Evolutionary conservation across 2,329 filamentous ascomycete species (phyloP).

Genomic region (Pyrenophora graminea): DNA sequence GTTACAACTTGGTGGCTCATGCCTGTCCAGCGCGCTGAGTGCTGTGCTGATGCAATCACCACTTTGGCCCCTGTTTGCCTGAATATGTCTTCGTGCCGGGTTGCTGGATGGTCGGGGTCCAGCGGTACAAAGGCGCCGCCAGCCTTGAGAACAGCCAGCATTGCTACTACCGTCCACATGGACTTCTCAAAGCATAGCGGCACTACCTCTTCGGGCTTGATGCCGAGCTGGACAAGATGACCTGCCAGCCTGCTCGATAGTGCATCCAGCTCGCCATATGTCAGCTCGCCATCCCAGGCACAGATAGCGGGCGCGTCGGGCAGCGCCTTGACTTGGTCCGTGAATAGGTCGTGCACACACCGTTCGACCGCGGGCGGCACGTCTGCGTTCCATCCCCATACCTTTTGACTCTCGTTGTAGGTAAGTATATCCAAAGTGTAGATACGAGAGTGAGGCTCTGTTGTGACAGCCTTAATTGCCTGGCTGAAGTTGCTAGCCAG

Average conservation of each 20-base stretch:
- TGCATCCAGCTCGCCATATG: no score
- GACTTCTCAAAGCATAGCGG: conserved; percentile 38
- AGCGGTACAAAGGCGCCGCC: conserved; percentile 8
- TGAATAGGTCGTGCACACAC: no score
- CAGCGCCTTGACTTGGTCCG: no score
- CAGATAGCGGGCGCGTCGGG: no score
- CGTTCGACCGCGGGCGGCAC: no score
- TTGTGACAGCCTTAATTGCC: no score
- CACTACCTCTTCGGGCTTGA: background rate
- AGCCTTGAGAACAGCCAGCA: conserved; percentile 25
- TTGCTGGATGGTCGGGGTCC: conserved; percentile 39
- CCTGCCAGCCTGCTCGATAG: background rate
- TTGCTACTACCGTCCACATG: conserved; percentile 36
- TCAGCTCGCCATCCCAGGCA: no score
- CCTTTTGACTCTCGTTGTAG: background rate
- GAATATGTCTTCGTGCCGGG: conserved; percentile 33
- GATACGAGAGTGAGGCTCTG: background rate
- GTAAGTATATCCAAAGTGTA: no score
- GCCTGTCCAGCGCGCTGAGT: no score
- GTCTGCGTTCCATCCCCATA: conserved; percentile 1
- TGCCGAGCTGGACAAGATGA: background rate
- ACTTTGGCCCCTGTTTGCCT: no score
- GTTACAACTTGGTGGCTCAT: no score
- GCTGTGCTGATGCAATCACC: background rate
- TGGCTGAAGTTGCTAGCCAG: no score